A percentile compares a stretch with the other conserved stretches of the same genome.
Conservation (phyloP, 306 rosid species). For the Quercus gilva region DNA sequence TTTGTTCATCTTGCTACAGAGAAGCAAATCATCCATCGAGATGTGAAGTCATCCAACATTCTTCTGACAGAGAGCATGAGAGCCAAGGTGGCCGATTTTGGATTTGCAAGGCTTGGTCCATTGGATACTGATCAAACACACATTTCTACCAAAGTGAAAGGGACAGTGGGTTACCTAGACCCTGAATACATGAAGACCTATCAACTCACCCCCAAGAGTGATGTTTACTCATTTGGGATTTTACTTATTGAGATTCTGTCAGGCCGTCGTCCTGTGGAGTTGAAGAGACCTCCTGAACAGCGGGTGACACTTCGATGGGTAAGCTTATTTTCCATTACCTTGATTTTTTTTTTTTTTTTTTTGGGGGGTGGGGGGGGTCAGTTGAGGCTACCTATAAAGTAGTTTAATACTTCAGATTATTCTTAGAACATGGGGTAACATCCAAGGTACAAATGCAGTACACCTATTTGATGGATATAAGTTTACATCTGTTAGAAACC, state of each 20-base stretch:
- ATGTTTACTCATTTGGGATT: conserved; percentile 93
- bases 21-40: conserved; percentile 93
- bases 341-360: not conserved
- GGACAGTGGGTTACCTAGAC: conserved; percentile 98
- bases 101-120: conserved; percentile 95
- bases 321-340: conserved; percentile 27
- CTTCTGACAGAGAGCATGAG: conserved; percentile 96
- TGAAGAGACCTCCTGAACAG: conserved; percentile 61
- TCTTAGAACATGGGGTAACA: not conserved
- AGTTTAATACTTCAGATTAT: not conserved
- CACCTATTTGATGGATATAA: not conserved
- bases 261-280: conserved; percentile 91
- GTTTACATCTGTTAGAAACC: not conserved
- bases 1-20: conserved; percentile 50
- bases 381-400: not conserved
- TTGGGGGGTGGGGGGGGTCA: not conserved
- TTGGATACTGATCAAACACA: conserved; percentile 69
- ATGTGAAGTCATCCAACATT: conserved; percentile 95
- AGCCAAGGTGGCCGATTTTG: conserved; percentile 97
- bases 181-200: conserved; percentile 97
- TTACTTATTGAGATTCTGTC: conserved; percentile 81
- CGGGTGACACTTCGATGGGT: conserved; percentile 97
- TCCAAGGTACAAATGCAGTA: not conserved
- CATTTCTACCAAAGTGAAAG: conserved; percentile 96
- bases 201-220: conserved; percentile 93